phyloP scores from a whole-genome alignment of 768 basidiomycete genomes.

The Asterophora parasitica region DNA sequence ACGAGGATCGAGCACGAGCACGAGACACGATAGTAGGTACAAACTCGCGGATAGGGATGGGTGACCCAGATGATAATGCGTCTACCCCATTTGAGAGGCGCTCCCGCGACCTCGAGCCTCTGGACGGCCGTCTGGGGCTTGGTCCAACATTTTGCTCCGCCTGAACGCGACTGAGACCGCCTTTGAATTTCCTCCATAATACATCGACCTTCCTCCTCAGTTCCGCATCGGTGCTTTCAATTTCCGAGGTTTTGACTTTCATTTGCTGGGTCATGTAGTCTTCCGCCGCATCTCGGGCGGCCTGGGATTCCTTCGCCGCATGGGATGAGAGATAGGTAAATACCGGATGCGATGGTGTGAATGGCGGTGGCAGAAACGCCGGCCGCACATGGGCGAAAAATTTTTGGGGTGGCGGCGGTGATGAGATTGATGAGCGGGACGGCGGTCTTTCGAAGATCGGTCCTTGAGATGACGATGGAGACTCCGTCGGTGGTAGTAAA shows the following conservation, averaged over 20 bases:
- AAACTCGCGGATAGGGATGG: slow-evolving; percentile 50
- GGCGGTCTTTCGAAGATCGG: slow-evolving; percentile 22
- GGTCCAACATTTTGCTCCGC: slow-evolving; percentile 24
- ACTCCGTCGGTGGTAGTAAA: slow-evolving; percentile 32
- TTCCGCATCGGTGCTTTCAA: slow-evolving; percentile 50
- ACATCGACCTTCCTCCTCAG: slow-evolving; percentile 55
- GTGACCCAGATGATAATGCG: slow-evolving; percentile 19
- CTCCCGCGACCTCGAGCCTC: slow-evolving; percentile 18
- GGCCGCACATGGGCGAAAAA: slow-evolving; percentile 53
- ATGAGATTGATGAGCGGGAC: slow-evolving; percentile 21
- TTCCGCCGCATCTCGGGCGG: slow-evolving; percentile 53
- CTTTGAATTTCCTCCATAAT: slow-evolving; percentile 58
- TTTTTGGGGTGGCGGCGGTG: slow-evolving; percentile 25
- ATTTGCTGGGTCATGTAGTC: slow-evolving; percentile 50
- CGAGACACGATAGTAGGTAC: slow-evolving; percentile 43
- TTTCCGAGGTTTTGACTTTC: slow-evolving; percentile 47
- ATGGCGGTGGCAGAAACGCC: slow-evolving; percentile 72
- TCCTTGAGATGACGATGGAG: slow-evolving; percentile 23
- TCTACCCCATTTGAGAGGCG: slow-evolving; percentile 17
- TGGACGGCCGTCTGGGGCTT: slow-evolving; percentile 12
- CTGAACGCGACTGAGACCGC: slow-evolving; percentile 40
- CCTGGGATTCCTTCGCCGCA: slow-evolving; percentile 51
- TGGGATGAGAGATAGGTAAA: slow-evolving; percentile 60
- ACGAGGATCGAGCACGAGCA: slow-evolving; percentile 27
- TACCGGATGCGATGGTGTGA: slow-evolving; percentile 68